A percentile compares a stretch with the other conserved stretches of the same genome.
These are phyloP conservation scores for Baorangia bicolor DNA, from an alignment of 768 basidiomycete genomes.

Conservation along the genomic window DNA sequence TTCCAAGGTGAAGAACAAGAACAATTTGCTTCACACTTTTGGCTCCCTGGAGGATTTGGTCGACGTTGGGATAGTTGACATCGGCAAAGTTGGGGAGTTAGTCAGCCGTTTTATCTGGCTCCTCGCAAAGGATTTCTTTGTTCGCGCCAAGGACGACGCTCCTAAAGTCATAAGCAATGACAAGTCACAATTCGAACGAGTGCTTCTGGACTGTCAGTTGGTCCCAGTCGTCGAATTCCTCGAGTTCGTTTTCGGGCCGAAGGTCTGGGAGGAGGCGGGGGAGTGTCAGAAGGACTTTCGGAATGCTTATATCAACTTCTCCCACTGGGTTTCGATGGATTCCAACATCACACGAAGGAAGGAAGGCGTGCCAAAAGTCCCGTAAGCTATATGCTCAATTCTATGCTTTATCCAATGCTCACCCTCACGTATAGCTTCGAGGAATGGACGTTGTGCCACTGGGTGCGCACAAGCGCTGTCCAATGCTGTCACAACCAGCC, in stretches of 20 bases:
- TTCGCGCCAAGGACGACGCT: too few species aligned
- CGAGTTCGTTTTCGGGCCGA: constrained; percentile 1
- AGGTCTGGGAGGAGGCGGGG: too few species aligned
- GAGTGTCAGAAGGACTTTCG: neutral
- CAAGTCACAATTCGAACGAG: too few species aligned
- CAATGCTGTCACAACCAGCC: neutral
- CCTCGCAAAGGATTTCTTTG: constrained; percentile 4
- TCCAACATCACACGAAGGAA: neutral
- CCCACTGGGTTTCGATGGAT: constrained; percentile 10
- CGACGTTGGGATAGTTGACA: neutral
- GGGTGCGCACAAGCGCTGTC: neutral
- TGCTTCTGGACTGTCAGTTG: too few species aligned
- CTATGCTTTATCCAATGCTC: neutral
- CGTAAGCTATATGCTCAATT: neutral
- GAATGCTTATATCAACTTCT: constrained; percentile 9
- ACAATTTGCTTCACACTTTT: neutral
- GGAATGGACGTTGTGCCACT: neutral
- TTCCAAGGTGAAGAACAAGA: too few species aligned
- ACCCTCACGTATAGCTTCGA: too few species aligned
- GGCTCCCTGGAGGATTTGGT: neutral
- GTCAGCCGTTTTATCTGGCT: constrained; percentile 6
- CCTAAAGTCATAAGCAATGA: too few species aligned
- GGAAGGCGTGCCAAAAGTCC: neutral
- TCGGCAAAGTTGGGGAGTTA: constrained; percentile 3
- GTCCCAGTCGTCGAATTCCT: too few species aligned